Evolutionary conservation across 331 rosid genomes (phyloP).

Genomic region (Quercus tomentella): DNA sequence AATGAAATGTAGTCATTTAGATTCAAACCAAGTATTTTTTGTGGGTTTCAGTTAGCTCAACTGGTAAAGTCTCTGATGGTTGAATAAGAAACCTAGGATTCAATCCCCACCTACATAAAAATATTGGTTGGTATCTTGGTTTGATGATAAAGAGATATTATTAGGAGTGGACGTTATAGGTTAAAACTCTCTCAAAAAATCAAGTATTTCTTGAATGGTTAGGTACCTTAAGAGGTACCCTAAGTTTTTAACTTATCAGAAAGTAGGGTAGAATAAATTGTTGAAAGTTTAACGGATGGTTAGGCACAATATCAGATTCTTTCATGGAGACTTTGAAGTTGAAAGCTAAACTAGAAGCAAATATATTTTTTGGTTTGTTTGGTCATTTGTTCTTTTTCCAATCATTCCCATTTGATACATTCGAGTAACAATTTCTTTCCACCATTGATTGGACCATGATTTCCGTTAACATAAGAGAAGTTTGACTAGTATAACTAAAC

Average conservation of each 20-base stretch:
- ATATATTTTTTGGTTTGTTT: background rate
- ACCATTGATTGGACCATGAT: too few relatives aligned
- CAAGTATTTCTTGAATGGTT: background rate
- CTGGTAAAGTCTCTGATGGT: background rate
- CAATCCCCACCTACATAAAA: fast-evolving
- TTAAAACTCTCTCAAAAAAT: too few relatives aligned
- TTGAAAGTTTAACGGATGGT: background rate
- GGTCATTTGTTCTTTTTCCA: too few relatives aligned
- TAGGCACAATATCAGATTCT: background rate
- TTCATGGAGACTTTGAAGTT: too few relatives aligned
- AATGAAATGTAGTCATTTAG: background rate
- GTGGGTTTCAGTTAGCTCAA: background rate
- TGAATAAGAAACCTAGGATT: fast-evolving
- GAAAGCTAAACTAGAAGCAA: too few relatives aligned
- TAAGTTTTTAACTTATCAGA: background rate
- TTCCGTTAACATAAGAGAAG: too few relatives aligned
- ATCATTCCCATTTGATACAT: too few relatives aligned
- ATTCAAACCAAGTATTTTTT: background rate
- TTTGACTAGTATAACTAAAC: too few relatives aligned
- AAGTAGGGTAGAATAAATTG: background rate
- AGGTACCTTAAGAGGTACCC: background rate
- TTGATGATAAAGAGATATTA: too few relatives aligned
- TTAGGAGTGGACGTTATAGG: fast-evolving
- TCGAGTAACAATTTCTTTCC: too few relatives aligned
- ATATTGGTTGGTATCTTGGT: too few relatives aligned